These are phyloP conservation scores for Pterocarpus santalinus DNA, from an alignment of 306 rosid genomes.

Conservation along the genomic window DNA sequence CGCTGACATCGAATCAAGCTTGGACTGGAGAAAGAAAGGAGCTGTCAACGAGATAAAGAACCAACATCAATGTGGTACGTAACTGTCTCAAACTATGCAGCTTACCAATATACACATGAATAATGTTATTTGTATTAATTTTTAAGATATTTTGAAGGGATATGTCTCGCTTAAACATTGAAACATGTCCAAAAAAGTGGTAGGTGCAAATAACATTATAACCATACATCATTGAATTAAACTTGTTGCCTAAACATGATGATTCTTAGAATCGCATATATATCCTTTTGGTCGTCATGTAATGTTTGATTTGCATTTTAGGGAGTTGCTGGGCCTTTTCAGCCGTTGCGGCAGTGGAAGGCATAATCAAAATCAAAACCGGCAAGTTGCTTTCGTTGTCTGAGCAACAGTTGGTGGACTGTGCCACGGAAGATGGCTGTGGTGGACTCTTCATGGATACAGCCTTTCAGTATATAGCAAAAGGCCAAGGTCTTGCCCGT, in stretches of 20 bases:
- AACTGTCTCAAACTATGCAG: neutral
- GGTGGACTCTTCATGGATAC: neutral
- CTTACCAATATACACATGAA: too few relatives aligned
- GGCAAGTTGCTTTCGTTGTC: slow-evolving; percentile 45
- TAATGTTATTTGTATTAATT: too few relatives aligned
- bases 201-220: too few relatives aligned
- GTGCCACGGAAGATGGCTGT: slow-evolving; percentile 17
- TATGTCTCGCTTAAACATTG: too few relatives aligned
- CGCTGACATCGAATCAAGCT: neutral
- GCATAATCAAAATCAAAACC: slow-evolving; percentile 30
- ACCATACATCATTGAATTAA: too few relatives aligned
- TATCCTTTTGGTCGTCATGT: neutral
- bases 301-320: neutral
- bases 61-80: neutral
- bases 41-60: neutral
- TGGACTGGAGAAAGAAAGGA: slow-evolving; percentile 39
- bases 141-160: too few relatives aligned
- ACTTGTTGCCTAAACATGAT: too few relatives aligned
- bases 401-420: slow-evolving; percentile 52
- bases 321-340: neutral
- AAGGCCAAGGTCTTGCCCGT: slow-evolving; percentile 28
- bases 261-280: too few relatives aligned
- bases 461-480: slow-evolving; percentile 28
- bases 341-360: slow-evolving; percentile 30
- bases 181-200: too few relatives aligned